phyloP scores from a whole-genome alignment of 164 flowering plant species.

The Akebia trifoliata region DNA sequence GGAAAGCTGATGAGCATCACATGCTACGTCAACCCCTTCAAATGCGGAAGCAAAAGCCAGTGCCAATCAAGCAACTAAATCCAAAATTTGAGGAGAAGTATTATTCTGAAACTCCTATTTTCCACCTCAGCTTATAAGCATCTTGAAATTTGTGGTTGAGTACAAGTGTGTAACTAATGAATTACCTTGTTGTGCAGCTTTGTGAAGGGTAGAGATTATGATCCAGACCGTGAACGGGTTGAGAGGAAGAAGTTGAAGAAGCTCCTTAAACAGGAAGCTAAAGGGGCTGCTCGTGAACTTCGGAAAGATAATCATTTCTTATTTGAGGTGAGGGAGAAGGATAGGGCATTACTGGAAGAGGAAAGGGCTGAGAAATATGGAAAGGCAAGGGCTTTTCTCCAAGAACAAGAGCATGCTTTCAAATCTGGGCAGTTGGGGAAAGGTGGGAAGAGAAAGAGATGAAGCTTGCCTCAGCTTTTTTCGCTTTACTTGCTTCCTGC shows the following conservation, averaged over 20 bases:
- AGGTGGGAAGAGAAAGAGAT: slow-evolving; percentile 65
- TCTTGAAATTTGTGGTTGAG: not conserved
- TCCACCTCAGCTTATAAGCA: not conserved
- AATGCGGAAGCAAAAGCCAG: slow-evolving; percentile 80
- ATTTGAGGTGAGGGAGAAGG: slow-evolving; percentile 53
- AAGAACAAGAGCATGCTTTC: slow-evolving; percentile 92
- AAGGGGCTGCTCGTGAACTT: slow-evolving; percentile 83
- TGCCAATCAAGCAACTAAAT: slow-evolving; percentile 53
- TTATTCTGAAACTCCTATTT: slow-evolving; percentile 1
- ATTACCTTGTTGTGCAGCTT: slow-evolving; percentile 47
- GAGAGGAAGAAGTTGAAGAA: slow-evolving; percentile 70
- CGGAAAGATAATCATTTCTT: slow-evolving; percentile 83
- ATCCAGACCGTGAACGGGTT: slow-evolving; percentile 84
- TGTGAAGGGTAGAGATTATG: slow-evolving; percentile 98
- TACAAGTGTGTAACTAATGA: not conserved
- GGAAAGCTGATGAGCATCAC: slow-evolving; percentile 44
- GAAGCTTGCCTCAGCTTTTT: slow-evolving; percentile 15
- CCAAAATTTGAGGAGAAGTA: slow-evolving; percentile 89
- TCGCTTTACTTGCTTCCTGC: too few relatives aligned
- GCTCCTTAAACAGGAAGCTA: slow-evolving; percentile 52
- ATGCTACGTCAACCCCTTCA: slow-evolving; percentile 68
- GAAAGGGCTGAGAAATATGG: slow-evolving; percentile 74
- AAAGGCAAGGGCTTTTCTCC: slow-evolving; percentile 66
- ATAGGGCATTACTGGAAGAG: slow-evolving; percentile 39
- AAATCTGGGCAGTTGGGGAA: slow-evolving; percentile 93